Conservation (phyloP, 2,329 filamentous ascomycete genomes). For the Xylariaceae sp. region DNA sequence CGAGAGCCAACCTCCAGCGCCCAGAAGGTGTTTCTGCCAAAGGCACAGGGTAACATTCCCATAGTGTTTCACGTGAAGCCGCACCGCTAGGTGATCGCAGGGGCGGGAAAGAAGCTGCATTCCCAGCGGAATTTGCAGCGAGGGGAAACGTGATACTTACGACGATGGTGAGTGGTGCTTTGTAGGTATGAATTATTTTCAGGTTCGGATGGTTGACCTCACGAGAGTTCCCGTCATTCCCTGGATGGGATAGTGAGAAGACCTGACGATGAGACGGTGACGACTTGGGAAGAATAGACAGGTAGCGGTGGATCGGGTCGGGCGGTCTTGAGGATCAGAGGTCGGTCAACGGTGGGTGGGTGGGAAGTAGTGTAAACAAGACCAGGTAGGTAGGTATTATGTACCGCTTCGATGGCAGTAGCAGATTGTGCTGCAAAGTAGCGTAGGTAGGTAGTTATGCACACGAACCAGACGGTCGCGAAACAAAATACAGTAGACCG, state of each 20-base stretch:
- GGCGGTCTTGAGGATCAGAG: neutral
- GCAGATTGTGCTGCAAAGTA: neutral
- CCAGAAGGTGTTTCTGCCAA: conserved; percentile 5
- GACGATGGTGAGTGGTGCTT: neutral
- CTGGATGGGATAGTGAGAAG: neutral
- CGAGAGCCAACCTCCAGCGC: neutral
- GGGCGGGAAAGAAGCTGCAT: neutral
- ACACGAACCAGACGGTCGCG: neutral
- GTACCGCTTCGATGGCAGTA: conserved; percentile 17
- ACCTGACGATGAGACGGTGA: neutral
- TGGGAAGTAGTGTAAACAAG: conserved; percentile 11
- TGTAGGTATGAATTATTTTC: neutral
- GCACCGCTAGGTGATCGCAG: neutral
- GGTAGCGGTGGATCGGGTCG: neutral
- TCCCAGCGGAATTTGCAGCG: neutral
- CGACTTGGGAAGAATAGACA: neutral
- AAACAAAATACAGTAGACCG: neutral
- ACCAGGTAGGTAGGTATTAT: conserved; percentile 1
- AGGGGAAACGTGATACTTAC: conserved; percentile 4
- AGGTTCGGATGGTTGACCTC: neutral
- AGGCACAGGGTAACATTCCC: neutral
- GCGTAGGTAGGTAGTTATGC: no score
- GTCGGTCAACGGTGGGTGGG: conserved; percentile 4
- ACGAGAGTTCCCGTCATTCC: conserved; percentile 1
- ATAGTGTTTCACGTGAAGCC: neutral